A percentile compares a stretch with the other conserved stretches of the same genome.
phyloP scores from a whole-genome alignment of 495 filamentous ascomycete genomes.

The Penicillium nucicola region DNA sequence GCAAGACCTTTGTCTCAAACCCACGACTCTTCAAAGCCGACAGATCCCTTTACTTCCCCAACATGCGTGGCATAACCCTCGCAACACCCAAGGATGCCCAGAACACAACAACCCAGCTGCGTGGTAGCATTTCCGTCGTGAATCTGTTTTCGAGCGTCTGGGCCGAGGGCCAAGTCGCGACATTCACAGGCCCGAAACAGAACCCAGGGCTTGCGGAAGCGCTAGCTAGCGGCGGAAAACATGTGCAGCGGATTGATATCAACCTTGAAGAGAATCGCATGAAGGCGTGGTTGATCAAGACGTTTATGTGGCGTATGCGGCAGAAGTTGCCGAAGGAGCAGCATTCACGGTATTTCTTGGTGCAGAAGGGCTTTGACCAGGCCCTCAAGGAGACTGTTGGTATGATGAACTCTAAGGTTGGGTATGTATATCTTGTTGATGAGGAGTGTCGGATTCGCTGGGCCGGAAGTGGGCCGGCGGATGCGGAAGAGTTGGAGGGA shows the following conservation, averaged over 20 bases:
- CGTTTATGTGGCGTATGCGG: conserved; percentile 64
- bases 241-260: conserved; percentile 73
- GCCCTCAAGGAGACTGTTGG: conserved; percentile 75
- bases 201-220: conserved; percentile 64
- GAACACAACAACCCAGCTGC: conserved; percentile 71
- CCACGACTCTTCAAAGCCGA: conserved; percentile 70
- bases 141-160: conserved; percentile 76
- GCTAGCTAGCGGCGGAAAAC: conserved; percentile 34
- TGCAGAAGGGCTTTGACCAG: conserved; percentile 71
- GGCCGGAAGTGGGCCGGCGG: conserved; percentile 83
- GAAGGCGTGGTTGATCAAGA: conserved; percentile 68
- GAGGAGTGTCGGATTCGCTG: conserved; percentile 84
- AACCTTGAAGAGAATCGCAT: conserved; percentile 80
- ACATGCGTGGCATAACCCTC: conserved; percentile 77
- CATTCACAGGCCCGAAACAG: conserved; percentile 59
- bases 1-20: conserved; percentile 85
- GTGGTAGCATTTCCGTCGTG: conserved; percentile 72
- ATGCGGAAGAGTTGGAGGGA: conserved; percentile 64
- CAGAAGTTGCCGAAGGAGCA: conserved; percentile 52
- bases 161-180: conserved; percentile 76
- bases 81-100: conserved; percentile 41
- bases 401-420: conserved; percentile 81
- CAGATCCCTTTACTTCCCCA: conserved; percentile 86
- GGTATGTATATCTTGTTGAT: conserved; percentile 93
- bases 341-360: conserved; percentile 76